Base-by-base conservation (phyloP, 805 yeast species). In the Lachancea mirantina region DNA sequence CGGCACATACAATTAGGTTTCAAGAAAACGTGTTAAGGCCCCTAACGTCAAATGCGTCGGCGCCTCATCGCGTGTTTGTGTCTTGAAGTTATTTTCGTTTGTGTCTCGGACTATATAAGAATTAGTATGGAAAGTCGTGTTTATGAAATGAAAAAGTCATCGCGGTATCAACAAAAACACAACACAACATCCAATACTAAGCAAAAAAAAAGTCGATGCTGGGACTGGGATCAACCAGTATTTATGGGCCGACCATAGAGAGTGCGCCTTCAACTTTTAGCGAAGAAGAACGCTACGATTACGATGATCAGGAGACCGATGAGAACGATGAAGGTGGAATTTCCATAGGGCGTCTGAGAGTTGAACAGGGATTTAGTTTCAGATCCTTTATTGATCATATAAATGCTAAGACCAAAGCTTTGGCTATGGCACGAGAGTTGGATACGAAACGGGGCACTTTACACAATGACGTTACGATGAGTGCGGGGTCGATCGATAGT, bases 341-440 rank as follows among this genome's bases (percentile, higher is more conserved):
- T 18, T 34, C 33, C 4, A 9, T 29, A n/a, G 19, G 25, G 13
- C 28, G 25, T 15, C 14, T 29, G 6, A 8, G 33, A 14, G 30
- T 21, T 14, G 38, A 34, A 17, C 24, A 28, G 7, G 33, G 33
- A 7, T 34, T 34, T 23, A 28, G 30, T 9, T 23, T 34, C 4
- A 19, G 33, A 8, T 34, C 38, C 11, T 34, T 34, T 22, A 28
- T 34, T 8, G 33, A 34, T 23, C 39, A 35, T 18, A 31, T 31
- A 4, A 30, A 31, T 30, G 45, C 46, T 9, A 44, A 44, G 31
- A 42, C 43, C 13, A 42, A 42, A 23, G 48, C 48, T 11, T 28
- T 44, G 14, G 48, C 44, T 8, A 40, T 44, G 14, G 48, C 48
- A 2, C 28, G 42, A 18, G 45, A 44, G 30, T 28, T 44, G 20